Percentiles rank a stretch among this genome's conserved stretches.
phyloP scores from a whole-genome alignment of 805 yeast species.

The Wickerhamiella slavikovae region DNA sequence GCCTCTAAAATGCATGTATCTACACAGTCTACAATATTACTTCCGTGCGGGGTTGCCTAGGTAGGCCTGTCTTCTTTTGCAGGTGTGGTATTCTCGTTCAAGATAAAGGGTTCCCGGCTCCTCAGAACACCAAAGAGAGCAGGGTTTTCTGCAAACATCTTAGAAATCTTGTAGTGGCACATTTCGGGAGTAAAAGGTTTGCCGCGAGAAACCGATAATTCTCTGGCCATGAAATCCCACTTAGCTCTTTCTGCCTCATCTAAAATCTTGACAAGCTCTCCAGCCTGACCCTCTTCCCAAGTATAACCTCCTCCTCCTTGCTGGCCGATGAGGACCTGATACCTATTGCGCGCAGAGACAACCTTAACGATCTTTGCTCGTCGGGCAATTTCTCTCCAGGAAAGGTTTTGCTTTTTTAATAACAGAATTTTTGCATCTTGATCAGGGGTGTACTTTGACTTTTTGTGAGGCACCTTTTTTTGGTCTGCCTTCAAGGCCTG shows the following conservation, averaged over 20 bases:
- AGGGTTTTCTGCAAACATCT: constrained; percentile 35
- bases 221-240: constrained; percentile 43
- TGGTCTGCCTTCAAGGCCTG: constrained; percentile 23
- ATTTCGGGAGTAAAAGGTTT: constrained; percentile 30
- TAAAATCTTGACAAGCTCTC: constrained; percentile 28
- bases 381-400: constrained; percentile 60
- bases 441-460: constrained; percentile 46
- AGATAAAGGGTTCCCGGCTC: not conserved
- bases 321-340: constrained; percentile 65
- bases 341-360: constrained; percentile 56
- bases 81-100: too few relatives aligned
- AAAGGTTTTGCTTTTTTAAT: constrained; percentile 39
- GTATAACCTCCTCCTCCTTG: constrained; percentile 54
- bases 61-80: too few relatives aligned
- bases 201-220: constrained; percentile 31
- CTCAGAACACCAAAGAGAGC: constrained; percentile 31
- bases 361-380: constrained; percentile 41
- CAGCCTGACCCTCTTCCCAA: constrained; percentile 39
- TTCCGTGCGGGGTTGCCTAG: too few relatives aligned
- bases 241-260: constrained; percentile 56
- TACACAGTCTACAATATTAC: too few relatives aligned
- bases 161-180: constrained; percentile 32
- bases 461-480: constrained; percentile 33
- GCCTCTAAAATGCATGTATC: not conserved
- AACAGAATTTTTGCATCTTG: constrained; percentile 47